Evolutionary conservation across 768 basidiomycete species (phyloP).

Genomic region (Tylopilus felleus): DNA sequence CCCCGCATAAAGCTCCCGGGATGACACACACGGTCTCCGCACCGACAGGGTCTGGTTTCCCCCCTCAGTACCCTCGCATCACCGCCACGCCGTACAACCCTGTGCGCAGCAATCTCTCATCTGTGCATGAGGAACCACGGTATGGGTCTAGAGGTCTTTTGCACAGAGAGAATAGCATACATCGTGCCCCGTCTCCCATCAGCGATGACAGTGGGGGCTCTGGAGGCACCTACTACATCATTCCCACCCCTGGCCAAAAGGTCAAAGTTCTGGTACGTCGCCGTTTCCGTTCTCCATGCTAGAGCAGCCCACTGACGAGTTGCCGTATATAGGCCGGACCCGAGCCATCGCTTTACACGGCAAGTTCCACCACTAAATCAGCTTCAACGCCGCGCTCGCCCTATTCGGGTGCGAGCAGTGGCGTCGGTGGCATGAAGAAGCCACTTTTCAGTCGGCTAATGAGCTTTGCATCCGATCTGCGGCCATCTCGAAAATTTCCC

Average conservation of each 20-base stretch:
- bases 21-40: slow-evolving; percentile 72
- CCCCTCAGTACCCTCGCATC: slow-evolving; percentile 42
- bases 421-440: slow-evolving; percentile 40
- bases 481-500: slow-evolving; percentile 38
- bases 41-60: slow-evolving; percentile 37
- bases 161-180: slow-evolving; percentile 24
- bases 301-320: slow-evolving; percentile 29
- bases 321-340: slow-evolving; percentile 35
- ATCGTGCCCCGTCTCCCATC: slow-evolving; percentile 36
- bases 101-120: slow-evolving; percentile 33
- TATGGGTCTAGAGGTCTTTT: slow-evolving; percentile 28
- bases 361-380: slow-evolving; percentile 57
- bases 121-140: slow-evolving; percentile 39
- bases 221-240: slow-evolving; percentile 72
- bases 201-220: slow-evolving; percentile 52
- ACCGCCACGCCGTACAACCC: slow-evolving; percentile 43
- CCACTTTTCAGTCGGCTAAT: slow-evolving; percentile 64
- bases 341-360: slow-evolving; percentile 52
- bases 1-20: slow-evolving; percentile 53
- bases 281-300: slow-evolving; percentile 8
- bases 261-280: slow-evolving; percentile 68
- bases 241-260: slow-evolving; percentile 69
- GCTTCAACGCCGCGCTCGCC: slow-evolving; percentile 47
- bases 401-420: slow-evolving; percentile 24
- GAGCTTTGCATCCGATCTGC: slow-evolving; percentile 46